Evolutionary conservation across 768 basidiomycete species (phyloP), one percentile per base, ranked within the genome.

Genomic region (Arthromyces matolae): DNA sequence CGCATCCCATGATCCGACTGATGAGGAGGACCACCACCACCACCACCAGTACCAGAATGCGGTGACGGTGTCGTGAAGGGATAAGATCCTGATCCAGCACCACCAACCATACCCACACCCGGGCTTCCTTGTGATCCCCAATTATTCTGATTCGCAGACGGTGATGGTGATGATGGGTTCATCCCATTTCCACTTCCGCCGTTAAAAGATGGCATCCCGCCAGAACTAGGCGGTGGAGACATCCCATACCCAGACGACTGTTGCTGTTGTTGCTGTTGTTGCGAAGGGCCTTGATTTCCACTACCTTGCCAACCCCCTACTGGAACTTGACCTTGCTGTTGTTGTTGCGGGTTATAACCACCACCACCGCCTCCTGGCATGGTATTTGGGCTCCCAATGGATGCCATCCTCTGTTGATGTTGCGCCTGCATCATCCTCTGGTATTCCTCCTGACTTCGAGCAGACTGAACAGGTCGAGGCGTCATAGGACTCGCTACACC

Each of bases 351-450:
- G 12, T 67, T 69, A 54, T 60, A 64, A 36, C 60, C 68, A 62
- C 69, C 1, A 56, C 66, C 1, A n/a, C n/a, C n/a, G n/a, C n/a
- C n/a, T n/a, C n/a, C n/a, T n/a, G n/a, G n/a, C n/a, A n/a, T n/a
- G n/a, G n/a, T n/a, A n/a, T n/a, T n/a, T n/a, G 68, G 70, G 46
- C 65, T 68, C 42, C 61, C 61, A 16, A 63, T 63, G 13, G 63
- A 51, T 67, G 71, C 64, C 45, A 54, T 62, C 41, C 72, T 63
- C 55, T 69, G 62, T 24, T n/a, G n/a, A n/a, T 64, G 66, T 47
- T 72, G 73, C 45, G 67, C 66, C 58, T 75, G 49, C 60, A 80
- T 64, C 71, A 80, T 73, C 62, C 81, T 67, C 57, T 80, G 78
- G 45, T 80, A 81, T 36, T 76, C 82, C 41, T 82, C 80, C 36